A percentile compares a stretch with the other conserved stretches of the same genome.
phyloP scores from a whole-genome alignment of 1,284 basidiomycete genomes.

The Pyrrhoderma noxium region DNA sequence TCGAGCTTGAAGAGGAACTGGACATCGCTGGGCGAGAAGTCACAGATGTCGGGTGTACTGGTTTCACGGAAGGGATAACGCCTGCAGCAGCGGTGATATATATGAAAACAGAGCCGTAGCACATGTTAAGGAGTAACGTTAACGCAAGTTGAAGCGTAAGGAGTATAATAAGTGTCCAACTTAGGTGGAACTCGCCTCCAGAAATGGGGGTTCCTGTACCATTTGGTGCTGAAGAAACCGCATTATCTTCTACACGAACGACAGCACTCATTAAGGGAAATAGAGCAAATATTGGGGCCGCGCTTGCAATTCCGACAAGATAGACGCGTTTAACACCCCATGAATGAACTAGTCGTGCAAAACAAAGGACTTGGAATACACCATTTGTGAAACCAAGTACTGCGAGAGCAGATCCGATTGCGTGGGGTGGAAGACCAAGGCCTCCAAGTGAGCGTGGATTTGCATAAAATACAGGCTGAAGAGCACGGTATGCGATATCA shows the following conservation, averaged over 20 bases:
- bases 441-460: slow-evolving; percentile 38
- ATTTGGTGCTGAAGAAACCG: neutral
- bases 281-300: slow-evolving; percentile 12
- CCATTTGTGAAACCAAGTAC: slow-evolving; percentile 20
- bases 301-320: slow-evolving; percentile 11
- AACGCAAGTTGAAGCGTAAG: slow-evolving; percentile 10
- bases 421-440: slow-evolving; percentile 31
- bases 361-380: slow-evolving; percentile 18
- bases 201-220: neutral
- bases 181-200: neutral
- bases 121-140: slow-evolving; percentile 13
- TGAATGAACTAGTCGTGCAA: slow-evolving; percentile 14
- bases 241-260: slow-evolving; percentile 4
- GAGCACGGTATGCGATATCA: slow-evolving; percentile 32
- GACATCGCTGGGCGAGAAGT: neutral
- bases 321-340: slow-evolving; percentile 10
- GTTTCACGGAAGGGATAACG: neutral
- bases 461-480: slow-evolving; percentile 39
- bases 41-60: neutral
- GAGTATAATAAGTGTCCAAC: neutral
- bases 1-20: slow-evolving; percentile 10
- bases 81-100: slow-evolving; percentile 29
- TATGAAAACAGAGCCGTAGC: slow-evolving; percentile 26
- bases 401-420: slow-evolving; percentile 36
- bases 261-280: slow-evolving; percentile 16